Conservation (phyloP, 2,329 filamentous ascomycete species). For the Monosporascus sp. region DNA sequence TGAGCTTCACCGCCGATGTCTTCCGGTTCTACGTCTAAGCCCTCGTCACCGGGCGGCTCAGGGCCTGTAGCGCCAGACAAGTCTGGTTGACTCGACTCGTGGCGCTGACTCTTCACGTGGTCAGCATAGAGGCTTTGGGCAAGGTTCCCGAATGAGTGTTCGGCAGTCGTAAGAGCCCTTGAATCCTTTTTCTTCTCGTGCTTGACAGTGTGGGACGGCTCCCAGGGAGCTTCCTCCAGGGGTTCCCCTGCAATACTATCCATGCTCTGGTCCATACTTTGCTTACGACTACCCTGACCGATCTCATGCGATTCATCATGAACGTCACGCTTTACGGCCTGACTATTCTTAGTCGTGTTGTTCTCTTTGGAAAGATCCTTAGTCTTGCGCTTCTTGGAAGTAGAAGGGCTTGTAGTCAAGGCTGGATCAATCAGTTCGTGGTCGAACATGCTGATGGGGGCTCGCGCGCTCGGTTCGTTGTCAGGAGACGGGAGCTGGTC, state of each 20-base stretch:
- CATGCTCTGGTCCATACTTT: background rate
- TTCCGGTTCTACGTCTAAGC: background rate
- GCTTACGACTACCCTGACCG: background rate
- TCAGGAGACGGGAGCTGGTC: background rate
- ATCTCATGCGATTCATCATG: background rate
- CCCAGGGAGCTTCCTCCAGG: background rate
- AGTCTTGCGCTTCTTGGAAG: constrained; percentile 13
- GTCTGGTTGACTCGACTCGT: background rate
- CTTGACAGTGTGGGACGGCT: background rate
- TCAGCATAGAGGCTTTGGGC: constrained; percentile 18
- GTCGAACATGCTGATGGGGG: background rate
- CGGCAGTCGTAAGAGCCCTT: background rate
- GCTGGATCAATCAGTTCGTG: background rate
- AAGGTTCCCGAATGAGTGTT: constrained; percentile 15
- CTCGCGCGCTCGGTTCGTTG: background rate
- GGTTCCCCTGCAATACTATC: background rate
- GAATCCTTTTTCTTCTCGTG: background rate
- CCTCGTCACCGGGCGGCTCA: background rate
- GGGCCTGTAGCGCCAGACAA: background rate
- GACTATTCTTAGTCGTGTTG: constrained; percentile 12
- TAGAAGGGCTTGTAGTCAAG: background rate
- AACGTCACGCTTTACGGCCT: background rate
- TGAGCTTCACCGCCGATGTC: background rate
- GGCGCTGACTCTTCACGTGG: constrained; percentile 8
- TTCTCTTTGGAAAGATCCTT: constrained; percentile 1